Evolutionary conservation across 2,329 filamentous ascomycete genomes (phyloP).

Genomic region (Xylariaceae sp.): DNA sequence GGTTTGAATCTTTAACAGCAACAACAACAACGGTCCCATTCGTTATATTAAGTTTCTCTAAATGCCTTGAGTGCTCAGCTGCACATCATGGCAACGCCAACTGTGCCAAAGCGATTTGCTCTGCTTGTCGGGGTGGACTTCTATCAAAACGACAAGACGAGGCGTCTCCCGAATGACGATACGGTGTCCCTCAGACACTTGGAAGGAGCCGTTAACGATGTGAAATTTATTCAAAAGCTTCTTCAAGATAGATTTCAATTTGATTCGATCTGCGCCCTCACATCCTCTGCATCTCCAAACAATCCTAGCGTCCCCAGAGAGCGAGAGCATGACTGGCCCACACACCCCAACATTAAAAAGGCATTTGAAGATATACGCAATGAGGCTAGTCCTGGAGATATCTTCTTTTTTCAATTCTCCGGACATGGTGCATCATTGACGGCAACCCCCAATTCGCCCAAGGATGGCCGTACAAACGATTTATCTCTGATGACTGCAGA

Average conservation of each 20-base stretch:
- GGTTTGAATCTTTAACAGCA: too few species aligned
- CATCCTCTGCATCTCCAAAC: background rate
- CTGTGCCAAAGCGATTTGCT: constrained; percentile 1
- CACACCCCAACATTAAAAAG: too few species aligned
- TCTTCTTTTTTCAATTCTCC: constrained; percentile 11
- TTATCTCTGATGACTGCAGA: constrained; percentile 3
- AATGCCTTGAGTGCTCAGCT: too few species aligned
- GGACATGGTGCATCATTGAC: background rate
- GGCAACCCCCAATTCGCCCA: background rate
- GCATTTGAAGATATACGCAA: too few species aligned
- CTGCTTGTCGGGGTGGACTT: constrained; percentile 5
- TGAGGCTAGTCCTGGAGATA: background rate
- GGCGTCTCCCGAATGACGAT: background rate
- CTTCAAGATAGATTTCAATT: background rate
- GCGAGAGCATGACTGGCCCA: too few species aligned
- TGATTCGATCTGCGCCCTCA: background rate
- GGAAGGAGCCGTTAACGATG: background rate
- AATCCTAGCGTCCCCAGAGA: too few species aligned
- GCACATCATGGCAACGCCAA: background rate
- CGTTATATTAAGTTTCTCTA: too few species aligned
- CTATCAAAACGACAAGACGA: background rate
- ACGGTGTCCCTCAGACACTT: background rate
- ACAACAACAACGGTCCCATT: too few species aligned
- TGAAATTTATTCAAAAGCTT: background rate
- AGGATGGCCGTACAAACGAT: background rate